These are phyloP conservation scores for Sphenostylis stenocarpa DNA, from an alignment of 306 rosid genomes.

Conservation along the genomic window DNA sequence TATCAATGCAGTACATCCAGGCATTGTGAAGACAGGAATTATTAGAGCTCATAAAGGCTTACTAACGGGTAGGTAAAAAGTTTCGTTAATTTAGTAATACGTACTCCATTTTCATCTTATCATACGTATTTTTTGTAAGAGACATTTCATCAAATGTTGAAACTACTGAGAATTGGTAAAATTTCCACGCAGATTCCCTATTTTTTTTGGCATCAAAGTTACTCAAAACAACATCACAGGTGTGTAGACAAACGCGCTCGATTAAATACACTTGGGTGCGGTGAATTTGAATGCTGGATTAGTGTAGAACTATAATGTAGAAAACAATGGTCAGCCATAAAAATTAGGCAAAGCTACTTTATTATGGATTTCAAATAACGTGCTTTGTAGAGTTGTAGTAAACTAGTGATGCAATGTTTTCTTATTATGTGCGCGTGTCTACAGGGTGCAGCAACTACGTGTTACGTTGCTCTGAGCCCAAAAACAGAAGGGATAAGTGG, in stretches of 20 bases:
- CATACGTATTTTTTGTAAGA: background rate
- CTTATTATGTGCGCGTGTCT: background rate
- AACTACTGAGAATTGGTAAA: constrained; percentile 5
- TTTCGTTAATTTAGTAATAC: background rate
- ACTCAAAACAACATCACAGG: constrained; percentile 83
- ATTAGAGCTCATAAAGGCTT: constrained; percentile 83
- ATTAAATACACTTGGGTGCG: background rate
- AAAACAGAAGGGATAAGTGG: constrained; percentile 71
- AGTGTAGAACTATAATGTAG: background rate
- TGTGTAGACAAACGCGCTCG: constrained; percentile 23
- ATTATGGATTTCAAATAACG: background rate
- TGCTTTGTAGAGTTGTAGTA: background rate
- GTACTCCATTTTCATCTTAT: background rate
- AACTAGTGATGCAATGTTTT: background rate
- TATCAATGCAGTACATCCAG: constrained; percentile 88
- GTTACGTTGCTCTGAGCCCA: constrained; percentile 80
- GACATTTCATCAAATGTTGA: constrained; percentile 2
- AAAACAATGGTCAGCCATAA: background rate
- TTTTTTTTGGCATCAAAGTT: constrained; percentile 92
- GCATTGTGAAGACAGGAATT: constrained; percentile 87
- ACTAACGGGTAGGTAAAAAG: constrained; percentile 49
- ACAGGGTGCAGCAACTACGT: constrained; percentile 91
- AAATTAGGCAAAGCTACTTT: background rate
- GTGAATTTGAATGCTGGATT: background rate
- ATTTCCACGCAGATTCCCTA: constrained; percentile 70